Conservation (phyloP, 306 rosid genomes). For the Prunus mira region DNA sequence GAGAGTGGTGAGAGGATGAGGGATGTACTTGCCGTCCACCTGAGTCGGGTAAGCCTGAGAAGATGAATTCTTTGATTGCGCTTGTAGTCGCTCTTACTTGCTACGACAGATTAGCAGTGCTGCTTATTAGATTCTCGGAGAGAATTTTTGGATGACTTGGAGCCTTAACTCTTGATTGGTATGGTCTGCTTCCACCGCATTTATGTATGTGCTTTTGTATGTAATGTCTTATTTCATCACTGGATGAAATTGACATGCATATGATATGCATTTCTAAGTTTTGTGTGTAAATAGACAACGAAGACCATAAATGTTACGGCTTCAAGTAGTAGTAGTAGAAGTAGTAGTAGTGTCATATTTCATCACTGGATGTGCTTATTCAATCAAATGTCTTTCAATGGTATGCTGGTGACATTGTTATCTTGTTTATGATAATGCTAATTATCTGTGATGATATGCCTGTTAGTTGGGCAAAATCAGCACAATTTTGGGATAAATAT, state of each 20-base stretch:
- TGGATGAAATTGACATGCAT: not conserved
- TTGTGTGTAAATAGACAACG: conserved; percentile 5
- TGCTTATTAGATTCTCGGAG: not conserved
- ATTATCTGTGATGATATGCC: not conserved
- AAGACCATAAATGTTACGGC: not conserved
- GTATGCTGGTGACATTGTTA: not conserved
- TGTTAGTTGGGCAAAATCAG: not conserved
- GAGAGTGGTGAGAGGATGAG: conserved; percentile 59
- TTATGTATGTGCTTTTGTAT: conserved; percentile 1
- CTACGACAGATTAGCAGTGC: not conserved
- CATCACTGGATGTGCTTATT: not conserved
- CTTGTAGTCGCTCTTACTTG: not conserved
- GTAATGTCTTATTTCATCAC: not conserved
- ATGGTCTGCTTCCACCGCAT: conserved; percentile 1
- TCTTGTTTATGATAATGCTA: not conserved
- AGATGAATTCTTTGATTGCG: conserved; percentile 35
- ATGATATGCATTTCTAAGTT: not conserved
- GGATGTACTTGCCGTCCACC: conserved; percentile 65
- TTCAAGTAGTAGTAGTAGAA: not conserved
- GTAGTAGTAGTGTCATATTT: not conserved
- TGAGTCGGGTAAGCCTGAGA: conserved; percentile 54
- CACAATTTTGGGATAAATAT: not conserved
- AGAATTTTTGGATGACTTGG: conserved; percentile 13
- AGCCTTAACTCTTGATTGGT: not conserved
- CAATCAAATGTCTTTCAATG: not conserved